These are phyloP conservation scores for Graphilbum sp. DNA, from an alignment of 2,329 filamentous ascomycete genomes.

Conservation along the genomic window DNA sequence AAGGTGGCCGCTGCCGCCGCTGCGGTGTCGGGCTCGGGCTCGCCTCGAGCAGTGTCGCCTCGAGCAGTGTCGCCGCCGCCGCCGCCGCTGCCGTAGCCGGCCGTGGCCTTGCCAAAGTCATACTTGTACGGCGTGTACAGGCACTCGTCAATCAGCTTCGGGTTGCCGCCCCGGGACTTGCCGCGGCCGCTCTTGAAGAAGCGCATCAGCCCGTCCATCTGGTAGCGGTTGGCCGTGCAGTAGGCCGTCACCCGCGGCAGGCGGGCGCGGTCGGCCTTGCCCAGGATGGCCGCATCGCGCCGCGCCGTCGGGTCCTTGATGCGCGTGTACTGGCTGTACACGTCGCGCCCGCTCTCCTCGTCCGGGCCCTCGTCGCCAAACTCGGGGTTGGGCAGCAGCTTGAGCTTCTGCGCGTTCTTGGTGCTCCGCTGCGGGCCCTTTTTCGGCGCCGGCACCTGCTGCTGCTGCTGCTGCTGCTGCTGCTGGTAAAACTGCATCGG, in stretches of 20 bases:
- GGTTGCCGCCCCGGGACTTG: conserved; percentile 61
- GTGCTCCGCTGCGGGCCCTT: conserved; percentile 90
- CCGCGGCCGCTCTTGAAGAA: conserved; percentile 79
- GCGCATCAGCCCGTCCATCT: conserved; percentile 75
- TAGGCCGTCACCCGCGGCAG: conserved; percentile 90
- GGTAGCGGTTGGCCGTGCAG: conserved; percentile 83
- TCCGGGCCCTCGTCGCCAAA: conserved; percentile 60
- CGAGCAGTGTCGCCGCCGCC: conserved; percentile 14
- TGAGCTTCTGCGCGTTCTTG: conserved; percentile 91
- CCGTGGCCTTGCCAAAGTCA: conserved; percentile 9
- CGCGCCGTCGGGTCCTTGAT: conserved; percentile 94
- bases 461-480: conserved; percentile 9
- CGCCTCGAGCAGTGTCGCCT: too few species aligned
- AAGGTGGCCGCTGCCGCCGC: conserved; percentile 19
- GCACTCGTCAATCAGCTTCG: conserved; percentile 93
- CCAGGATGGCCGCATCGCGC: conserved; percentile 77
- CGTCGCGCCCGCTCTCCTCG: conserved; percentile 84
- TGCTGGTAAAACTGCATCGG: conserved; percentile 12
- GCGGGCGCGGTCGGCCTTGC: conserved; percentile 79
- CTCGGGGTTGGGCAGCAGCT: conserved; percentile 85
- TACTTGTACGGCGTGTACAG: conserved; percentile 93
- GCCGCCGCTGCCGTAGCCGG: conserved; percentile 11
- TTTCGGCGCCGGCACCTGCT: conserved; percentile 37
- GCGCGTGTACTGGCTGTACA: conserved; percentile 93
- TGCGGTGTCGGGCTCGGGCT: conserved; percentile 15